Evolutionary conservation across 192 early-diverging fungal species (phyloP).

Genomic region (Backusella psychrophila): DNA sequence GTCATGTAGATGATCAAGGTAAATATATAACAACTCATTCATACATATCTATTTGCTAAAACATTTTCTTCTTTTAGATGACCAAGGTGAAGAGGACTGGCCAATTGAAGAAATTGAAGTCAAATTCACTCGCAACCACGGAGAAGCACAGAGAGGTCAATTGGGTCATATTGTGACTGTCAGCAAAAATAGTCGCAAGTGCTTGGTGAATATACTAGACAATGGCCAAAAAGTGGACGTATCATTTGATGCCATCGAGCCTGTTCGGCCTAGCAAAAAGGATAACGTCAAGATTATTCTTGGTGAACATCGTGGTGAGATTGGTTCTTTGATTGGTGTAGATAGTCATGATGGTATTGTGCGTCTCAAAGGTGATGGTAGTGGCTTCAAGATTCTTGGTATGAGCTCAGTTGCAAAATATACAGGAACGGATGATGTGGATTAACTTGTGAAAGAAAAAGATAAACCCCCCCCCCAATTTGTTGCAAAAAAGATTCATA

Average conservation of each 20-base stretch:
- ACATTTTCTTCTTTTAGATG: not conserved
- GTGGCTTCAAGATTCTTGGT: conserved; percentile 54
- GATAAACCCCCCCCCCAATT: not conserved
- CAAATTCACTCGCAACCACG: conserved; percentile 25
- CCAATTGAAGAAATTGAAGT: conserved; percentile 58
- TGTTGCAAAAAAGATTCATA: not conserved
- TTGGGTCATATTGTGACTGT: conserved; percentile 51
- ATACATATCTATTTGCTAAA: conserved; percentile 12
- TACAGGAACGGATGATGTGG: conserved; percentile 13
- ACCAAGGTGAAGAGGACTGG: conserved; percentile 42
- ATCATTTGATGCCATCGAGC: conserved; percentile 41
- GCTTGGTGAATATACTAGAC: conserved; percentile 42
- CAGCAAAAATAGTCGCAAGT: conserved; percentile 43
- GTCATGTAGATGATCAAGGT: conserved; percentile 50
- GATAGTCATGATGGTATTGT: conserved; percentile 78
- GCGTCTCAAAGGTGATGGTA: conserved; percentile 52
- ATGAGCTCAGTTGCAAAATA: conserved; percentile 55
- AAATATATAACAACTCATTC: conserved; percentile 19
- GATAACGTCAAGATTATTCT: conserved; percentile 72
- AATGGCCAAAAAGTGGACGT: conserved; percentile 29
- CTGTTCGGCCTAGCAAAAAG: conserved; percentile 64
- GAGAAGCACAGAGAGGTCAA: conserved; percentile 46
- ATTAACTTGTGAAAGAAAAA: not conserved
- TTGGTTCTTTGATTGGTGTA: conserved; percentile 67
- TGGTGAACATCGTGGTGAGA: conserved; percentile 53